Evolutionary conservation across 768 basidiomycete genomes (phyloP).

Genomic region (Calvatia gigantea): DNA sequence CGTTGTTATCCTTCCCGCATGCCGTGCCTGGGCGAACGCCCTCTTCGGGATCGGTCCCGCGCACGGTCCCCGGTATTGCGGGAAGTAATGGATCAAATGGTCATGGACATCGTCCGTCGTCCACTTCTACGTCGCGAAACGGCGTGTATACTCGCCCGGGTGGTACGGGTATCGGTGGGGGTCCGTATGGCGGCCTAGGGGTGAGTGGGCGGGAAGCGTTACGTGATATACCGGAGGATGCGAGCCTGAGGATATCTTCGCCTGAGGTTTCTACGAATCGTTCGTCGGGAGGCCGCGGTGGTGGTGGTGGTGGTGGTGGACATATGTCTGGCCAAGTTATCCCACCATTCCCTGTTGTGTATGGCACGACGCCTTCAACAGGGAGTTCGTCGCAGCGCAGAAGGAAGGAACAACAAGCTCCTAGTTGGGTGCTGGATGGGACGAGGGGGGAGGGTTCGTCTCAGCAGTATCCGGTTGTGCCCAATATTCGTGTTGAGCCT

Average conservation of each 20-base stretch:
- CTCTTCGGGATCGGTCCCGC: not conserved
- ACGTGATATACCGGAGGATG: conserved; percentile 11
- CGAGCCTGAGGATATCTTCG: not conserved
- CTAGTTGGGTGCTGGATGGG: not conserved
- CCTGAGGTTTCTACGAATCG: not conserved
- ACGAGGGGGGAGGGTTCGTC: no score
- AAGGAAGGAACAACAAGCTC: not conserved
- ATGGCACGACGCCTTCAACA: not conserved
- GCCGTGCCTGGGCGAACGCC: not conserved
- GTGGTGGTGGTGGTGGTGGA: not conserved
- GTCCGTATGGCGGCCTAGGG: not conserved
- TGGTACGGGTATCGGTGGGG: not conserved
- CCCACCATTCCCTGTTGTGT: not conserved
- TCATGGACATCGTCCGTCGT: not conserved
- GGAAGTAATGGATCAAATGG: not conserved
- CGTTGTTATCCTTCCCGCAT: not conserved
- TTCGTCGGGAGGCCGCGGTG: not conserved
- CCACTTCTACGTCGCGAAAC: not conserved
- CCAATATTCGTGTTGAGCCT: not conserved
- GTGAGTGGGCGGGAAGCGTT: not conserved
- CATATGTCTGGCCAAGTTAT: not conserved
- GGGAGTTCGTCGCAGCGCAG: not conserved
- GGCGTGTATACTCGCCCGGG: not conserved
- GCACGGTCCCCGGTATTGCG: not conserved
- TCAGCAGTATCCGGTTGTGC: not conserved